A percentile compares a stretch with the other conserved stretches of the same genome.
Evolutionary conservation across 2,329 filamentous ascomycete genomes (phyloP).

Genomic region (Colletotrichum cordylinicola): DNA sequence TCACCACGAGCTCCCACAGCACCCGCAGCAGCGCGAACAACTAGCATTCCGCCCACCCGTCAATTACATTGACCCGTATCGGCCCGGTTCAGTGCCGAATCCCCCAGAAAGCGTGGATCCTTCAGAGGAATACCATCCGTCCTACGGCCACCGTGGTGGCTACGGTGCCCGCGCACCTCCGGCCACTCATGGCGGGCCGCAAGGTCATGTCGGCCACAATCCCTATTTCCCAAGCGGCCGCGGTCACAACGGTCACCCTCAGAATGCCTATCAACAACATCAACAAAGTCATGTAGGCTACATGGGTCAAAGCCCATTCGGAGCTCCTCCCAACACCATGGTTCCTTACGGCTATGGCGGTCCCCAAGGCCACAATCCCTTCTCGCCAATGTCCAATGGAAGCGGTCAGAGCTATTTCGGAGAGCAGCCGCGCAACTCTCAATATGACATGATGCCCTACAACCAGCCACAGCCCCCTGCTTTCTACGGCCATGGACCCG

Average conservation of each 20-base stretch:
- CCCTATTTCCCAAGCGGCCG: background rate
- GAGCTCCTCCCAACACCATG: slow-evolving; percentile 46
- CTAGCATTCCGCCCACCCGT: background rate
- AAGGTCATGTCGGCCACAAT: slow-evolving; percentile 22
- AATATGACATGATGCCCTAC: slow-evolving; percentile 60
- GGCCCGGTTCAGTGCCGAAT: slow-evolving; percentile 50
- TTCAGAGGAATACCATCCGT: slow-evolving; percentile 62
- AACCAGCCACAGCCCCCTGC: slow-evolving; percentile 34
- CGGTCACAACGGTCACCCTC: slow-evolving; percentile 41
- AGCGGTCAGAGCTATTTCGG: slow-evolving; percentile 47
- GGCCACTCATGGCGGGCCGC: slow-evolving; percentile 20
- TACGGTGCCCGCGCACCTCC: slow-evolving; percentile 16
- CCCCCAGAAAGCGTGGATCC: slow-evolving; percentile 69
- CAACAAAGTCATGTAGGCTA: slow-evolving; percentile 49
- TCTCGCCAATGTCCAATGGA: slow-evolving; percentile 44
- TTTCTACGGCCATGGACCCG: slow-evolving; percentile 32
- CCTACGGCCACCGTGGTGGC: slow-evolving; percentile 40
- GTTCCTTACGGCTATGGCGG: slow-evolving; percentile 49
- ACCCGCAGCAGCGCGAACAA: slow-evolving; percentile 28
- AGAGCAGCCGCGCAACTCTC: slow-evolving; percentile 38
- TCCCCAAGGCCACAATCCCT: slow-evolving; percentile 50
- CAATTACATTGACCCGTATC: slow-evolving; percentile 37
- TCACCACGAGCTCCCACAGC: slow-evolving; percentile 30
- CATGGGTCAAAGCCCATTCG: slow-evolving; percentile 33
- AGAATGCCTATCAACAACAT: background rate